Conservation (phyloP, 169 alveolate species). For the Babesia ovis region DNA sequence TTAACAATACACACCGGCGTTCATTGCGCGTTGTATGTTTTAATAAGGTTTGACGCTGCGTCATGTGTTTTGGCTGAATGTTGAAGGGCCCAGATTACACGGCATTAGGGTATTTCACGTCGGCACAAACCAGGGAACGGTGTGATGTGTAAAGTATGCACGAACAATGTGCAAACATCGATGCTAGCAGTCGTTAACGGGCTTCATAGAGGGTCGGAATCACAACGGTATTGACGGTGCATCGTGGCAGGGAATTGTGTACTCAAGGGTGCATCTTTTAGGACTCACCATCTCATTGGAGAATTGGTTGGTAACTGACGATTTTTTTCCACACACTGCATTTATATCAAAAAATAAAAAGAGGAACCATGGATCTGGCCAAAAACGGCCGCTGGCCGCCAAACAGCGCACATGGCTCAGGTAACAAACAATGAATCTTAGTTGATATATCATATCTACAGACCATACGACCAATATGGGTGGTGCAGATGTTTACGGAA, state of each 20-base stretch:
- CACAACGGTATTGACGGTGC: conserved; percentile 4
- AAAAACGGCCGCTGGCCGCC: background rate
- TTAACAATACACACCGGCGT: background rate
- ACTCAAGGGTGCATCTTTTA: conserved; percentile 10
- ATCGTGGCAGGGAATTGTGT: background rate
- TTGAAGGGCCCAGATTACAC: background rate
- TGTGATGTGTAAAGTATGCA: background rate
- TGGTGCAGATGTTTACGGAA: background rate
- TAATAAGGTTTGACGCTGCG: background rate
- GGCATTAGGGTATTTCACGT: background rate
- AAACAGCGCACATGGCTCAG: conserved; percentile 5
- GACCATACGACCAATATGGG: background rate
- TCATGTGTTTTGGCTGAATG: background rate
- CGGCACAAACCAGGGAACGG: background rate
- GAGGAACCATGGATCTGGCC: background rate
- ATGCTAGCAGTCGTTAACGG: background rate
- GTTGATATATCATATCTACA: background rate
- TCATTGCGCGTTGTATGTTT: background rate
- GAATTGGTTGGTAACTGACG: too few species aligned
- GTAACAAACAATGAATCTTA: background rate
- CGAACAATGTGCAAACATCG: background rate
- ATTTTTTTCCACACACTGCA: too few species aligned
- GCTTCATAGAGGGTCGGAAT: background rate
- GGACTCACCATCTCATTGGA: too few species aligned
- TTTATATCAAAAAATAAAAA: too few species aligned